phyloP scores from a whole-genome alignment of 345 rosid species.

The sweet orange (Citrus sinensis) region DVS_A1.0 CM039167.1:10300501-10301000 shows the following conservation, averaged over 20 bases:
- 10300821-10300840: neutral
- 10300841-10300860: neutral
- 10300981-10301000: too few relatives aligned
- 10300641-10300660: slow-evolving; percentile 64
- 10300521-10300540: neutral
- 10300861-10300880: neutral
- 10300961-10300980: too few relatives aligned
- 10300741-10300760: slow-evolving; percentile 4
- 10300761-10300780: neutral
- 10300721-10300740: slow-evolving; percentile 18
- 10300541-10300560: neutral
- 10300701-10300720: slow-evolving; percentile 37
- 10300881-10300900: too few relatives aligned
- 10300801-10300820: neutral
- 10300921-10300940: neutral
- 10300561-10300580: slow-evolving; percentile 64
- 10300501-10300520: neutral
- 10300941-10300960: neutral
- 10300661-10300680: slow-evolving; percentile 32
- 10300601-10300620: slow-evolving; percentile 71
- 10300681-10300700: slow-evolving; percentile 22
- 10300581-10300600: slow-evolving; percentile 61
- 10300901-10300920: accelerated
- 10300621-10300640: slow-evolving; percentile 65
- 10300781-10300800: neutral